Conservation (phyloP, 352 stramenopile genomes). For the Globisporangium recalcitrans region DNA sequence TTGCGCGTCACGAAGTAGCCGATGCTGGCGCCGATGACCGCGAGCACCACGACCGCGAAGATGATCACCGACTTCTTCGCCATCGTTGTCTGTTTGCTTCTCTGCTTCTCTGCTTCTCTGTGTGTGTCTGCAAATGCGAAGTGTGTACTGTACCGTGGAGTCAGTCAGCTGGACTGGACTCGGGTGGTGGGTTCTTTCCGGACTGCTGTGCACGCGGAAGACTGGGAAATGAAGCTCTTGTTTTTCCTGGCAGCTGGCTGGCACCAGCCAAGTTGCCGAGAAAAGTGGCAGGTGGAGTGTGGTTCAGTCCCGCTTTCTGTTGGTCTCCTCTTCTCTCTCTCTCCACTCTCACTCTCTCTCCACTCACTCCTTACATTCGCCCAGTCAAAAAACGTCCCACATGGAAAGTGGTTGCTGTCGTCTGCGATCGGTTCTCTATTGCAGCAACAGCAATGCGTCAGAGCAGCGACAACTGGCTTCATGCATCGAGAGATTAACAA, state of each 20-base stretch:
- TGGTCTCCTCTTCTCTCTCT: not conserved
- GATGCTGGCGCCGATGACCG: constrained; percentile 20
- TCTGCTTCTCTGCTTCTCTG: not conserved
- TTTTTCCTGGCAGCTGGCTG: not conserved
- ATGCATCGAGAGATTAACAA: not conserved
- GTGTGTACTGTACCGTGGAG: not conserved
- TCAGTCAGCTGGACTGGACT: not conserved
- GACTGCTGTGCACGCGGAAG: not conserved
- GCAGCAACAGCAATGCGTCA: not conserved
- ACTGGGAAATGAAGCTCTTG: constrained; percentile 5
- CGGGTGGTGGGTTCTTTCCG: not conserved
- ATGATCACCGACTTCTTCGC: constrained; percentile 21
- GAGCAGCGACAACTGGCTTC: constrained; percentile 4
- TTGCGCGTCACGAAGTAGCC: constrained; percentile 20
- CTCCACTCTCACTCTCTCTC: not conserved
- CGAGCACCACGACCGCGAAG: constrained; percentile 19
- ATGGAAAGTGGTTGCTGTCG: not conserved
- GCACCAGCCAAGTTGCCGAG: not conserved
- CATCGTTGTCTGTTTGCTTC: constrained; percentile 3
- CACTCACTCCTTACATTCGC: not conserved
- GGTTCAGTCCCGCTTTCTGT: not conserved
- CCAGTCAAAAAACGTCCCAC: not conserved
- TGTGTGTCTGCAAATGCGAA: not conserved
- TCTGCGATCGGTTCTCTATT: not conserved
- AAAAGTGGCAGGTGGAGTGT: not conserved